Evolutionary conservation across 257 asterid species (phyloP), one percentile per base, ranked within the genome.

Genomic region (Plantago ovata): DNA sequence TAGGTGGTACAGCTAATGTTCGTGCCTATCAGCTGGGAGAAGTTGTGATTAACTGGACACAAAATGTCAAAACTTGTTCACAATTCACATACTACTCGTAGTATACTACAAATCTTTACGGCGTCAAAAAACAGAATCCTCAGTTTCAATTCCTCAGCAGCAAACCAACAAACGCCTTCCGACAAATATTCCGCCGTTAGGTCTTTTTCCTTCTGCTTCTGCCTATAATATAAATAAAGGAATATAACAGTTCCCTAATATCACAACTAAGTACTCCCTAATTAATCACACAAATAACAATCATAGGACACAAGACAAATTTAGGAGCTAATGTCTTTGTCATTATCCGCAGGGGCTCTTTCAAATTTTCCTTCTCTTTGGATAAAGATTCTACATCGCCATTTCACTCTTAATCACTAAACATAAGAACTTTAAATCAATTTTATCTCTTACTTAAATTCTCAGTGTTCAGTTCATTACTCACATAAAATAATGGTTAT

Each of bases 61-160:
- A n/a, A n/a, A n/a, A n/a, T n/a, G n/a, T n/a, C n/a, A n/a, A n/a
- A n/a, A n/a, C n/a, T n/a, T n/a, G n/a, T n/a, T n/a, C n/a, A n/a
- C n/a, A n/a, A n/a, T n/a, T n/a, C n/a, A n/a, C n/a, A n/a, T n/a
- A n/a, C n/a, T n/a, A n/a, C n/a, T n/a, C n/a, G n/a, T n/a, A n/a
- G n/a, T n/a, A n/a, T n/a, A n/a, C n/a, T n/a, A 36, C 32, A 12
- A 15, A 2, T 13, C 2, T 23, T 59, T 45, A 59, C 64, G 64
- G 64, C 64, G 64, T 59, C 54, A 24, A 60, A 59, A 3, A n/a
- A 42, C 42, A 58, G 14, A 10, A 47, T 9, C 22, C 32, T 45
- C 19, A 32, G 64, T 28, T 28, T 28, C 2, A 28, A 28, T 28
- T 28, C 36, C 36, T 28, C 4, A 28, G 36, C 36, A 15, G 28